These are phyloP conservation scores for Panicum miliaceum DNA, from an alignment of 176 grass and related monocot species.

Conservation along the genomic window DNA sequence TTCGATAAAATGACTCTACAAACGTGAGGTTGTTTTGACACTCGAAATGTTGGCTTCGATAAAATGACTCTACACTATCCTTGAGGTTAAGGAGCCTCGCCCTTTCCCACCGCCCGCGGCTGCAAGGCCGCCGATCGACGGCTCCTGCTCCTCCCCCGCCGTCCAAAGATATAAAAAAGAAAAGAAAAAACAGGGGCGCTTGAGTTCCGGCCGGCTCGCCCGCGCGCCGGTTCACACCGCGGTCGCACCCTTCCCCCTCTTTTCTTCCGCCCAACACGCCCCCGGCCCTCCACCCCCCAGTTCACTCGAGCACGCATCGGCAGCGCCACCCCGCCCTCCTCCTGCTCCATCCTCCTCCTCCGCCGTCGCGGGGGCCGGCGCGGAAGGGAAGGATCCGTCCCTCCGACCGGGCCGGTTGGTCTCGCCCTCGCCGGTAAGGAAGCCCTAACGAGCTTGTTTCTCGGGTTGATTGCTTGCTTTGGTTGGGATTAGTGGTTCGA, in stretches of 20 bases:
- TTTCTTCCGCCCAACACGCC: background rate
- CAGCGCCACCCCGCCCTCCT: background rate
- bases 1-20: no score
- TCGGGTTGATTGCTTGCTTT: background rate
- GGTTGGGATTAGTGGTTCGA: background rate
- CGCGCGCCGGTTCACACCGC: conserved; percentile 14
- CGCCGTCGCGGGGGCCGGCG: background rate
- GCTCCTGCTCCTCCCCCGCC: background rate
- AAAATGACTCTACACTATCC: no score
- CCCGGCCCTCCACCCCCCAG: background rate
- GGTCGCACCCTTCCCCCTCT: background rate
- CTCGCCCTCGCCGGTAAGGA: conserved; percentile 20
- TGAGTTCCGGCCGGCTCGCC: background rate
- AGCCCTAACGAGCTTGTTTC: background rate
- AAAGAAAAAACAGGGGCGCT: background rate
- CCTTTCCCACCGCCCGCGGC: no score
- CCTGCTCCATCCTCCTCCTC: background rate
- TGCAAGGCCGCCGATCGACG: background rate
- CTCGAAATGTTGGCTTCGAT: no score
- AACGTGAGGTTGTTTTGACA: no score
- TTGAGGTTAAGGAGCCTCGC: no score
- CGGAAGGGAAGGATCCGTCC: background rate
- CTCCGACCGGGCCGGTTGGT: background rate
- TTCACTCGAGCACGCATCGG: background rate
- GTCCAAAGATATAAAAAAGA: background rate